Evolutionary conservation across 441 rosid species (phyloP).

Genomic region (Gossypium schwendimanii): DNA sequence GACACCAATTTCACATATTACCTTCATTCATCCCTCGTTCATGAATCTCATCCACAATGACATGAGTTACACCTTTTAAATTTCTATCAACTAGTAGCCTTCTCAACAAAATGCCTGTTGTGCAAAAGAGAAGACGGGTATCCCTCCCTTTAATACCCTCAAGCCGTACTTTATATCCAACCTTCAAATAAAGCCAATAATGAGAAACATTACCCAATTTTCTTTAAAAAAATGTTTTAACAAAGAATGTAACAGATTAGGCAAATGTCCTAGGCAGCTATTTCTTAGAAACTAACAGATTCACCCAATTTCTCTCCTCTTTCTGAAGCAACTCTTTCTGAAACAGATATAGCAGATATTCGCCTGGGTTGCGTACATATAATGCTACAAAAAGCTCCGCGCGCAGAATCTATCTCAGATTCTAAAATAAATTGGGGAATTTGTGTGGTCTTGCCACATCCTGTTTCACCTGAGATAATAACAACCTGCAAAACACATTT

Average conservation of each 20-base stretch:
- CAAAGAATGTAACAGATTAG: constrained; percentile 6
- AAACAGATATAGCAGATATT: constrained; percentile 86
- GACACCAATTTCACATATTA: constrained; percentile 26
- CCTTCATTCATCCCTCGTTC: constrained; percentile 99
- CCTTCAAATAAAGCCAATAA: constrained; percentile 36
- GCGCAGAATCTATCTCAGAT: constrained; percentile 57
- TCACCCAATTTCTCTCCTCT: constrained; percentile 92
- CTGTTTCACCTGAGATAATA: constrained; percentile 90
- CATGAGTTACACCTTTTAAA: constrained; percentile 79
- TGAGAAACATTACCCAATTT: constrained; percentile 14
- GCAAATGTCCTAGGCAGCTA: constrained; percentile 12
- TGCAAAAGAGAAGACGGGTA: constrained; percentile 84
- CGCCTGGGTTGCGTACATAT: constrained; percentile 89
- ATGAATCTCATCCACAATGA: constrained; percentile 89
- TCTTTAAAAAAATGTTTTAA: background rate
- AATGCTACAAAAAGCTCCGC: constrained; percentile 73
- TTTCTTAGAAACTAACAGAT: constrained; percentile 52
- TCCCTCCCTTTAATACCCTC: constrained; percentile 83
- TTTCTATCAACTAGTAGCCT: constrained; percentile 78
- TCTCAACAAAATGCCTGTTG: constrained; percentile 91
- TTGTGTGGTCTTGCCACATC: constrained; percentile 96
- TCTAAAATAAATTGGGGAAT: constrained; percentile 87
- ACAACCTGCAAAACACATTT: constrained; percentile 48
- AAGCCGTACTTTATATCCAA: constrained; percentile 86
- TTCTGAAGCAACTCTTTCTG: constrained; percentile 91